Percentiles rank a stretch among this genome's conserved stretches.
These are phyloP conservation scores for Komagataella populi DNA, from an alignment of 805 yeast species.

Conservation along the genomic window DNA sequence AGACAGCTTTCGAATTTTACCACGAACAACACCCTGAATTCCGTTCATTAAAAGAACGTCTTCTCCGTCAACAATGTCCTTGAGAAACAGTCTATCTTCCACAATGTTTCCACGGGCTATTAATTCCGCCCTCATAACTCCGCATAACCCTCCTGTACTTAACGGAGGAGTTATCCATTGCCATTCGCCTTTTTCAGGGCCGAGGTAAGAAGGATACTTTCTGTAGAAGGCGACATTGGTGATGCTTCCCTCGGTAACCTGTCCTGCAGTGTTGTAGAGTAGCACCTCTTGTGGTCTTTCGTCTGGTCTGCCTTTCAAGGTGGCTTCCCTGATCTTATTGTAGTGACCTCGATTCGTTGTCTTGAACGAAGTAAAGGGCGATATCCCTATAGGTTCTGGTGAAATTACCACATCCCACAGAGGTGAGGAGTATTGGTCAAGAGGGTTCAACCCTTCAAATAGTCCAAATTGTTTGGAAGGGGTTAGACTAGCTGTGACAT, in stretches of 20 bases:
- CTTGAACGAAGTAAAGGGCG: constrained; percentile 80
- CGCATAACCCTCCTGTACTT: constrained; percentile 71
- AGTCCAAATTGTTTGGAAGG: constrained; percentile 7
- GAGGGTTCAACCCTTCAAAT: not conserved
- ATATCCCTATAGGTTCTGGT: constrained; percentile 30
- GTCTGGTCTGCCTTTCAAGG: constrained; percentile 22
- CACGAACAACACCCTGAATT: constrained; percentile 65
- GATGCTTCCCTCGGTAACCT: constrained; percentile 71
- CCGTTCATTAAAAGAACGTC: constrained; percentile 69
- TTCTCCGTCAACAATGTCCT: constrained; percentile 49
- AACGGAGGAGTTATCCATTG: constrained; percentile 77
- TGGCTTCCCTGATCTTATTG: constrained; percentile 41
- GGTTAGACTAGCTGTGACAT: constrained; percentile 20
- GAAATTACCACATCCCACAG: constrained; percentile 57
- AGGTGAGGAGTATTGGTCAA: constrained; percentile 1
- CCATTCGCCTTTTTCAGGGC: constrained; percentile 17
- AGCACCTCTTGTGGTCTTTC: constrained; percentile 46
- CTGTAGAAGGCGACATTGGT: constrained; percentile 62
- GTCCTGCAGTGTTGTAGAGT: constrained; percentile 43
- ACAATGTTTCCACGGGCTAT: constrained; percentile 35
- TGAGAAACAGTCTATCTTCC: constrained; percentile 34
- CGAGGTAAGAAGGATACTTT: constrained; percentile 11
- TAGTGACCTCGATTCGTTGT: constrained; percentile 65
- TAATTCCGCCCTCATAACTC: constrained; percentile 61
- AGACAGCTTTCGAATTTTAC: constrained; percentile 14